phyloP scores from a whole-genome alignment of 2,329 filamentous ascomycete species.

The Xylariaceae sp. region DNA sequence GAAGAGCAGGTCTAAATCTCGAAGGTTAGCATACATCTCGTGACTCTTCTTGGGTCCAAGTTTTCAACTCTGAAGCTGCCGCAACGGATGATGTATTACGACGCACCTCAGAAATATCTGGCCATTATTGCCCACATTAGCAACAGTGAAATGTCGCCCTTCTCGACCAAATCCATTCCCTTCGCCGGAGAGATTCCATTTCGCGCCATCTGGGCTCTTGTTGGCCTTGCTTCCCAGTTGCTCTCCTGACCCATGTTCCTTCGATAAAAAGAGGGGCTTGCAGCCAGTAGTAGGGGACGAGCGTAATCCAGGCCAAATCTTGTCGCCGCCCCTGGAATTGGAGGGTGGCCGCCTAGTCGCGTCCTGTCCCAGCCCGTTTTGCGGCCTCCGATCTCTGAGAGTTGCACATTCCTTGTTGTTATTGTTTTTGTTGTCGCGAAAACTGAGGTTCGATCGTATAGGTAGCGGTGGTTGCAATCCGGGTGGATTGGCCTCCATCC shows the following conservation, averaged over 20 bases:
- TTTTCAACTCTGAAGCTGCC: neutral
- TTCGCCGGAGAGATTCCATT: constrained; percentile 55
- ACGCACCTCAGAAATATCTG: constrained; percentile 74
- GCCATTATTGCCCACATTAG: constrained; percentile 77
- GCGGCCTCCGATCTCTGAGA: constrained; percentile 22
- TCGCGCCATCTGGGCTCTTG: constrained; percentile 51
- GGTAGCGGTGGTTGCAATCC: constrained; percentile 24
- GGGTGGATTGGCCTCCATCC: constrained; percentile 30
- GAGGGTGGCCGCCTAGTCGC: constrained; percentile 25
- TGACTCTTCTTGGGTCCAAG: neutral
- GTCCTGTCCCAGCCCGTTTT: constrained; percentile 19
- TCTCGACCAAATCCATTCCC: constrained; percentile 56
- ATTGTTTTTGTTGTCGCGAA: constrained; percentile 22
- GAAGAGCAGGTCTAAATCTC: constrained; percentile 50
- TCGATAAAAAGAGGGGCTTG: constrained; percentile 28
- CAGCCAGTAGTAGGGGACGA: constrained; percentile 22
- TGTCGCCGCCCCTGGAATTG: constrained; percentile 17
- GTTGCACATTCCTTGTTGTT: constrained; percentile 22
- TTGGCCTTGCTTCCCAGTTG: constrained; percentile 37
- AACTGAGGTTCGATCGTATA: constrained; percentile 24
- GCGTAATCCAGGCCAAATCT: constrained; percentile 20
- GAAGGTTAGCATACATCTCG: constrained; percentile 17
- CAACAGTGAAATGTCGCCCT: constrained; percentile 70
- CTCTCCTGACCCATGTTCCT: constrained; percentile 24
- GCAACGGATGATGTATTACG: neutral